These are phyloP conservation scores for Macrocybe gigantea DNA, from an alignment of 768 basidiomycete genomes.

Conservation along the genomic window DNA sequence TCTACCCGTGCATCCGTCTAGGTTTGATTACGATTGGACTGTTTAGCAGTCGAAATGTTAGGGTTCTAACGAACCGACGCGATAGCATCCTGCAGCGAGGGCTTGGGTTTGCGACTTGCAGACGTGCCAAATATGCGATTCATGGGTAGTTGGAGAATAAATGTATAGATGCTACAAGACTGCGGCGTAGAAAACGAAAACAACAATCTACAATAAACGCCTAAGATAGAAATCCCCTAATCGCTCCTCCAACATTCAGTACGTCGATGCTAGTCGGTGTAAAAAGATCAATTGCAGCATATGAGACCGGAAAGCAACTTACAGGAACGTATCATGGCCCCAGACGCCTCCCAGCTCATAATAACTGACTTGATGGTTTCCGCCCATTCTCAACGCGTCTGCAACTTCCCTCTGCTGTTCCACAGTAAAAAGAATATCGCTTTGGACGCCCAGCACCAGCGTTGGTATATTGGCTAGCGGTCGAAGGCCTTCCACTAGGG, in stretches of 20 bases:
- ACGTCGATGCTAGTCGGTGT: slow-evolving; percentile 61
- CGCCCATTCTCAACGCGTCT: slow-evolving; percentile 86
- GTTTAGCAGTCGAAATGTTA: slow-evolving; percentile 1
- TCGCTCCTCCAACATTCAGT: slow-evolving; percentile 85
- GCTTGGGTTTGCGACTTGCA: slow-evolving; percentile 74
- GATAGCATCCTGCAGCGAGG: slow-evolving; percentile 90
- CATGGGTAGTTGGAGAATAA: slow-evolving; percentile 28
- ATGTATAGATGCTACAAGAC: background rate
- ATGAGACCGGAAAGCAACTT: slow-evolving; percentile 24
- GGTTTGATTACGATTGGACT: slow-evolving; percentile 5
- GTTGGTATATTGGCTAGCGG: slow-evolving; percentile 74
- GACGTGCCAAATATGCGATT: slow-evolving; percentile 83
- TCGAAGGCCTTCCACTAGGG: slow-evolving; percentile 71
- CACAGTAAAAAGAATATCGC: slow-evolving; percentile 93
- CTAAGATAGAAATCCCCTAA: slow-evolving; percentile 79
- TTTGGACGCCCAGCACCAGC: slow-evolving; percentile 90
- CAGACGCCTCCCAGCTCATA: slow-evolving; percentile 99
- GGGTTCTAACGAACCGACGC: slow-evolving; percentile 42
- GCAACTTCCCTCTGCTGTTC: slow-evolving; percentile 96
- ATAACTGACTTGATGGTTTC: slow-evolving; percentile 86
- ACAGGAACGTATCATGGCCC: slow-evolving; percentile 98
- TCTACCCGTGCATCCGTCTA: slow-evolving; percentile 86
- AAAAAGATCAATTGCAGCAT: background rate
- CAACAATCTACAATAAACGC: background rate
- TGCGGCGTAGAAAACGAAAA: too few species aligned